Evolutionary conservation across 1,284 basidiomycete species (phyloP).

Genomic region (Rhodotorula sp.): DNA sequence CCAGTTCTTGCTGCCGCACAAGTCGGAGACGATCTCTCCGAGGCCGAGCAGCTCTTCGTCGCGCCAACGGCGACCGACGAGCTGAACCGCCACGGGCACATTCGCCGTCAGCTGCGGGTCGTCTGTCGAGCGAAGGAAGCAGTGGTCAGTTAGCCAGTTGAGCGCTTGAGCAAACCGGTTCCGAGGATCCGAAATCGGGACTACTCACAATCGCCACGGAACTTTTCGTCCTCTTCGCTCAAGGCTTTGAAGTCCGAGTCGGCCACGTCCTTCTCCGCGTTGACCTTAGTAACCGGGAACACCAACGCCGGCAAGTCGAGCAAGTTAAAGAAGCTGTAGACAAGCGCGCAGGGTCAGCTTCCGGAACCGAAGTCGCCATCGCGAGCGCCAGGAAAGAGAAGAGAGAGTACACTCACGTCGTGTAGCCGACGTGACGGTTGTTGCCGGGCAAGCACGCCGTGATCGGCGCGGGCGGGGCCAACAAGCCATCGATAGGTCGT

Average conservation of each 20-base stretch:
- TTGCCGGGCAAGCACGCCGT: neutral
- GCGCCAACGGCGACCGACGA: conserved; percentile 13
- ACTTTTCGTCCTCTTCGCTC: conserved; percentile 54
- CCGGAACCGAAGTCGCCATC: too few species aligned
- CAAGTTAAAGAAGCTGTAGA: conserved; percentile 43
- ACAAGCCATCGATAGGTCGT: conserved; percentile 61
- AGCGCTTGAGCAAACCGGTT: neutral
- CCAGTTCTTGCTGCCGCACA: conserved; percentile 9
- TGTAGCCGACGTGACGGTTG: conserved; percentile 8
- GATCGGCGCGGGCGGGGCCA: conserved; percentile 46
- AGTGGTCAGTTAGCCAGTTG: neutral
- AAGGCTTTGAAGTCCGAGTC: conserved; percentile 52
- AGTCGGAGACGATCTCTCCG: neutral
- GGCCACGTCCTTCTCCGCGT: conserved; percentile 5
- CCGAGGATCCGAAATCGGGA: neutral
- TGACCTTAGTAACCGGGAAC: conserved; percentile 53
- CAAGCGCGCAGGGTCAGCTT: neutral
- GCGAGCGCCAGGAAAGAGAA: neutral
- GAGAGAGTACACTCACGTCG: neutral
- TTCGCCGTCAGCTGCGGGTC: conserved; percentile 6
- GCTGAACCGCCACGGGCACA: conserved; percentile 3
- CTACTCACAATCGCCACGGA: conserved; percentile 60
- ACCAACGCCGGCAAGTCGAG: conserved; percentile 58
- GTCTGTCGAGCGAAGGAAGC: neutral
- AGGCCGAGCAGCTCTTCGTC: conserved; percentile 14